Evolutionary conservation across 2,329 filamentous ascomycete species (phyloP).

Genomic region (Phaeosphaeria sp.): DNA sequence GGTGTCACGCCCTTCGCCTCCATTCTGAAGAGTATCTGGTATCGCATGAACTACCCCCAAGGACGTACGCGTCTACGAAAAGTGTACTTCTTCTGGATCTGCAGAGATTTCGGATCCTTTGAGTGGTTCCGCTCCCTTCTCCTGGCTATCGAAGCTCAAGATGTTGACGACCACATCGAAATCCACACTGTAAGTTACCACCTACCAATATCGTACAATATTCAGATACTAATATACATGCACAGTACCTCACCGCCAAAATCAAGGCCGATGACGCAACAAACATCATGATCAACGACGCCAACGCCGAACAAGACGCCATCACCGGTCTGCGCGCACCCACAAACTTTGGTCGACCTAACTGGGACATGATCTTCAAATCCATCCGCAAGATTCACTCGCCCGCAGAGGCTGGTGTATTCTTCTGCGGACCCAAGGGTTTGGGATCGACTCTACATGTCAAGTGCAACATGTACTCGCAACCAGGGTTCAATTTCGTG

Average conservation of each 20-base stretch:
- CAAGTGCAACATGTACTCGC: slow-evolving; percentile 87
- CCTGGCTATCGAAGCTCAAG: slow-evolving; percentile 84
- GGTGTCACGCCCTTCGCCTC: slow-evolving; percentile 61
- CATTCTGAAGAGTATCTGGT: slow-evolving; percentile 84
- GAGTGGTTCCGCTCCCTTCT: slow-evolving; percentile 89
- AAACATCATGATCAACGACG: slow-evolving; percentile 93
- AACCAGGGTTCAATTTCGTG: slow-evolving; percentile 73
- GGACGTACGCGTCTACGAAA: slow-evolving; percentile 80
- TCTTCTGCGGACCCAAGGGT: slow-evolving; percentile 86
- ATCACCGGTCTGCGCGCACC: slow-evolving; percentile 83
- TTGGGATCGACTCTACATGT: slow-evolving; percentile 78
- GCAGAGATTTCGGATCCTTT: slow-evolving; percentile 84
- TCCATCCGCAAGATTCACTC: slow-evolving; percentile 74
- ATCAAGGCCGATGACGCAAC: slow-evolving; percentile 86
- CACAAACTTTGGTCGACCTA: slow-evolving; percentile 84
- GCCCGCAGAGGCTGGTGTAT: slow-evolving; percentile 52
- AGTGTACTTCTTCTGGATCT: slow-evolving; percentile 94
- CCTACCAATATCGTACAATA: background rate
- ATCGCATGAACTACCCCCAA: slow-evolving; percentile 87
- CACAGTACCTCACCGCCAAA: slow-evolving; percentile 78
- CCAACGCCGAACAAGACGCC: slow-evolving; percentile 81
- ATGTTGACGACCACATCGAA: slow-evolving; percentile 82
- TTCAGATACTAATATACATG: slow-evolving; percentile 15
- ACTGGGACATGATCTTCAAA: slow-evolving; percentile 91
- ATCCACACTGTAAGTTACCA: slow-evolving; percentile 70